Evolutionary conservation across 2,329 filamentous ascomycete species (phyloP).

Genomic region (Talaromyces albobiverticillius): DNA sequence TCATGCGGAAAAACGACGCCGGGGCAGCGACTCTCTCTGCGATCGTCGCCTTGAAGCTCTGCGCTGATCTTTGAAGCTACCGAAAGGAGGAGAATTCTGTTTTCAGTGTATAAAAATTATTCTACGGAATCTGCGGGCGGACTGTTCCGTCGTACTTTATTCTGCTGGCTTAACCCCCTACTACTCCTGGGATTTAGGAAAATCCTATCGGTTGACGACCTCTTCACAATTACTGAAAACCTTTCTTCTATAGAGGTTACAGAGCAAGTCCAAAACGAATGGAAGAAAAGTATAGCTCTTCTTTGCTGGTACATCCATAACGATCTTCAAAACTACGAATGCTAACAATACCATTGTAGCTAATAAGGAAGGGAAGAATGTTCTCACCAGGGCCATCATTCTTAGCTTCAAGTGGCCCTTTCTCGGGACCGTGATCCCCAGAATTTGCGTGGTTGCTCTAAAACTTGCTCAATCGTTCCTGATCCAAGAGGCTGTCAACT

Average conservation of each 20-base stretch:
- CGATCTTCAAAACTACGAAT: background rate
- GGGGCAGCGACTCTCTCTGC: constrained; percentile 33
- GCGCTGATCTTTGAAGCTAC: constrained; percentile 36
- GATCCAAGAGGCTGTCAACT: constrained; percentile 19
- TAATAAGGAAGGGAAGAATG: constrained; percentile 6
- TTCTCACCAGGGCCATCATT: background rate
- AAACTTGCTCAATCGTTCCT: constrained; percentile 23
- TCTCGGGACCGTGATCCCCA: constrained; percentile 18
- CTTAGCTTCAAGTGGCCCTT: constrained; percentile 5
- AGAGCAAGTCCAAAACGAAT: background rate
- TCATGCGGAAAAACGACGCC: constrained; percentile 23
- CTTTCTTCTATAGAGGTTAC: background rate
- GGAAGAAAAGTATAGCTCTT: constrained; percentile 1
- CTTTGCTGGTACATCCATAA: background rate
- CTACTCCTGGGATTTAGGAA: constrained; percentile 30
- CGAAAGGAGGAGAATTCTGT: constrained; percentile 33
- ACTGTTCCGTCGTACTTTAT: constrained; percentile 40
- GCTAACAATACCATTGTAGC: background rate
- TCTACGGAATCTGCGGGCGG: constrained; percentile 49
- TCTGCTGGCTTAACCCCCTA: constrained; percentile 42
- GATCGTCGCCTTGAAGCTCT: constrained; percentile 37
- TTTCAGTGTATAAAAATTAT: constrained; percentile 26
- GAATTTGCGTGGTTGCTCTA: constrained; percentile 17
- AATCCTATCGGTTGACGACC: constrained; percentile 32
- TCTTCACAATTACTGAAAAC: constrained; percentile 32